Conservation (phyloP, 2,329 filamentous ascomycete genomes). For the Xylaria sp. region DNA sequence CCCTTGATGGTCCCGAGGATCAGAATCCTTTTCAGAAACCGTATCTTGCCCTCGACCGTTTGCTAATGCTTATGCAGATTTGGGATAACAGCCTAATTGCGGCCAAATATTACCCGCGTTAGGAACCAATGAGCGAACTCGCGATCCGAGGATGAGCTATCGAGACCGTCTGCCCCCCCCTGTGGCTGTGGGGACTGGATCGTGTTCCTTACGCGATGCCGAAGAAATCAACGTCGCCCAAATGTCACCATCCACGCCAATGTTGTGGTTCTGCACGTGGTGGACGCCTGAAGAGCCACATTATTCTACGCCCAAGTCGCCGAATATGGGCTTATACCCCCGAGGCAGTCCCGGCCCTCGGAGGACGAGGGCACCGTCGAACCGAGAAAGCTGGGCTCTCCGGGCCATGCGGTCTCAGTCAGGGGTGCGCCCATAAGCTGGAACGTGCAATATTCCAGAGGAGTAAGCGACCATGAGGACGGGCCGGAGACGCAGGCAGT, state of each 20-base stretch:
- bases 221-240: constrained; percentile 2
- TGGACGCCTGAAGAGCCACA: neutral
- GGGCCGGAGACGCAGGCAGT: constrained; percentile 25
- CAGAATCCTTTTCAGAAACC: neutral
- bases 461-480: constrained; percentile 20
- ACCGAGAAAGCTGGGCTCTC: neutral
- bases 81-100: constrained; percentile 28
- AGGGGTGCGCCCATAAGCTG: constrained; percentile 15
- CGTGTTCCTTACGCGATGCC: constrained; percentile 8
- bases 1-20: neutral
- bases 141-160: constrained; percentile 4
- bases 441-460: constrained; percentile 21
- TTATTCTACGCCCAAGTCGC: neutral
- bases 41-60: neutral
- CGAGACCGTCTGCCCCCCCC: constrained; percentile 2
- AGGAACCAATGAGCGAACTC: constrained; percentile 12
- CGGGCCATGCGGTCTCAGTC: constrained; percentile 11
- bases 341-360: neutral
- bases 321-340: neutral
- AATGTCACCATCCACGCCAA: neutral
- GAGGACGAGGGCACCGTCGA: neutral
- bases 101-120: constrained; percentile 21
- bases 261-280: neutral
- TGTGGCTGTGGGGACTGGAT: constrained; percentile 6
- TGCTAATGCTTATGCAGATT: constrained; percentile 10